phyloP scores from a whole-genome alignment of 305 asterid genomes.

The Lippia alba region DNA sequence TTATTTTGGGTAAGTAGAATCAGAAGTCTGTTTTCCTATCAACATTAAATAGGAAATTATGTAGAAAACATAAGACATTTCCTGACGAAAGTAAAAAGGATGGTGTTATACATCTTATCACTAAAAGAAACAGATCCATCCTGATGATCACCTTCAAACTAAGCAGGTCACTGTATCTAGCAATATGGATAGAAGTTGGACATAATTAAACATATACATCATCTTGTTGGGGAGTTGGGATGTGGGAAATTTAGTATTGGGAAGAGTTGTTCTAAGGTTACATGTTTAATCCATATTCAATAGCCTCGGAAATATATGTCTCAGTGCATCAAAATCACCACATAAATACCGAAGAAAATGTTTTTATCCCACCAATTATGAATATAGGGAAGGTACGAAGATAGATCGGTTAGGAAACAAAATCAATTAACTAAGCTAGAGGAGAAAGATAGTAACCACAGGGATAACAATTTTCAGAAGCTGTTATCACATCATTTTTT shows the following conservation, averaged over 20 bases:
- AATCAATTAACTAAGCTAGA: background rate
- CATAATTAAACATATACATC: too few species aligned
- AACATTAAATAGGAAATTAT: conserved; percentile 4
- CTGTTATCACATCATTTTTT: background rate
- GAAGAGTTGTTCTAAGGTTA: background rate
- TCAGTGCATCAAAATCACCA: background rate
- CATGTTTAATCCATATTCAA: background rate
- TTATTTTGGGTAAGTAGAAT: background rate
- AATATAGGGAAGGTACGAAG: background rate
- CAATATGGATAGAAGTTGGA: background rate
- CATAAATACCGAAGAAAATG: background rate
- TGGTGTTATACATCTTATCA: background rate
- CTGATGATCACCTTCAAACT: background rate
- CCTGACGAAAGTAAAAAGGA: background rate
- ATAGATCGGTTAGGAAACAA: background rate
- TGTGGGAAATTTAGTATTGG: too few species aligned
- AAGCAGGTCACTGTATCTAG: background rate
- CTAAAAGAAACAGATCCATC: conserved; percentile 9
- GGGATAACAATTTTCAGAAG: conserved; percentile 7
- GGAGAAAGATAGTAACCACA: background rate
- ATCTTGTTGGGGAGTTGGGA: too few species aligned
- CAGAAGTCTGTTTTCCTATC: conserved; percentile 4
- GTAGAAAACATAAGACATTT: background rate
- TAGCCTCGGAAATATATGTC: background rate
- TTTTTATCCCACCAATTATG: background rate